Evolutionary conservation across 2,329 filamentous ascomycete genomes (phyloP).

Genomic region (Zymoseptoria tritici): DNA sequence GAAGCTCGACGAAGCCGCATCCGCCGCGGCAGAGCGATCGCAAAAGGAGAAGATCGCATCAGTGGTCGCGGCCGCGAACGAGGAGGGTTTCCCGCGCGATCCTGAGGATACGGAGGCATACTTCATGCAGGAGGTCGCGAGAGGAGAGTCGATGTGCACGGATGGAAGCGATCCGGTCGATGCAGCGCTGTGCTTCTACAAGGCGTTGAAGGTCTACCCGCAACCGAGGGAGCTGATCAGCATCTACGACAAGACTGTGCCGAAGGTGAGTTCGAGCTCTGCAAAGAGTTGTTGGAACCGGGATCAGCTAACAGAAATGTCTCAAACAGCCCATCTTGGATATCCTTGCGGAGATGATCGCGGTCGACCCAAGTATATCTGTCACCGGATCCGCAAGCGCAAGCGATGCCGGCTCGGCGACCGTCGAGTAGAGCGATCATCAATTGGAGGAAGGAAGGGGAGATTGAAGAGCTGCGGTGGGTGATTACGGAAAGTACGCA

Average conservation of each 20-base stretch:
- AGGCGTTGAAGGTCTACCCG: slow-evolving; percentile 96
- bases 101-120: slow-evolving; percentile 91
- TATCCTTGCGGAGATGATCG: slow-evolving; percentile 96
- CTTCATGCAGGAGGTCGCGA: slow-evolving; percentile 92
- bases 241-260: slow-evolving; percentile 97
- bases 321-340: slow-evolving; percentile 71
- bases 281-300: slow-evolving; percentile 9
- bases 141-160: slow-evolving; percentile 73
- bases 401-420: slow-evolving; percentile 22
- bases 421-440: slow-evolving; percentile 22
- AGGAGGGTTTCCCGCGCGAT: slow-evolving; percentile 83
- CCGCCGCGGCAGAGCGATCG: slow-evolving; percentile 55
- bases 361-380: slow-evolving; percentile 63
- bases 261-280: slow-evolving; percentile 58
- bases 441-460: background rate
- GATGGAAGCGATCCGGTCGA: slow-evolving; percentile 76
- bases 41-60: slow-evolving; percentile 68
- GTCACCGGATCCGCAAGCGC: slow-evolving; percentile 22
- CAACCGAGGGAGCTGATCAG: slow-evolving; percentile 84
- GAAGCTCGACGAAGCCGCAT: slow-evolving; percentile 65
- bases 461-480: background rate
- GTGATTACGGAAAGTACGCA: background rate
- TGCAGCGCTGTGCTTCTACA: slow-evolving; percentile 92
- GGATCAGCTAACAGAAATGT: slow-evolving; percentile 11
- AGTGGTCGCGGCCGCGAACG: slow-evolving; percentile 72